These are phyloP conservation scores for Nicotiana tabacum DNA, from an alignment of 257 asterid species.

Conservation along the genomic window DNA sequence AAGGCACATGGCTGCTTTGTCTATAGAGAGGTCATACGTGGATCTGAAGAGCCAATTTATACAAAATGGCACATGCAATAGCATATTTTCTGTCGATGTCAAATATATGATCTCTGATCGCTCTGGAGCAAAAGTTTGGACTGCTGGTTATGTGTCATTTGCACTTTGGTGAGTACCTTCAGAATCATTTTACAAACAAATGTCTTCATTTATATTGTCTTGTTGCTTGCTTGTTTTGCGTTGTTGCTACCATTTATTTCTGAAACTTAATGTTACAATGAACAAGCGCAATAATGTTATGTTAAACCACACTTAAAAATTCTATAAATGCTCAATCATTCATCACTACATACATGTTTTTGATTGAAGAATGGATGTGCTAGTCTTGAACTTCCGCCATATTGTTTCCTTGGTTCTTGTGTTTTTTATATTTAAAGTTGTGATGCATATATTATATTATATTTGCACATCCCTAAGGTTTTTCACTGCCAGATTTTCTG, in stretches of 20 bases:
- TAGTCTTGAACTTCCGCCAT: not conserved
- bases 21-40: conserved; percentile 80
- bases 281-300: not conserved
- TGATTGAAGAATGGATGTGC: not conserved
- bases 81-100: conserved; percentile 72
- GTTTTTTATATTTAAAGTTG: not conserved
- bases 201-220: not conserved
- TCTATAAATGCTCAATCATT: not conserved
- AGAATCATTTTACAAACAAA: not conserved
- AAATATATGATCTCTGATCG: conserved; percentile 67
- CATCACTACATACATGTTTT: not conserved
- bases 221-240: not conserved
- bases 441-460: not conserved
- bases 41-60: conserved; percentile 68
- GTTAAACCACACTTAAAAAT: not conserved
- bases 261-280: not conserved
- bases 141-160: conserved; percentile 67
- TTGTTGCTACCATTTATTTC: not conserved
- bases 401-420: not conserved
- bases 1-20: conserved; percentile 79
- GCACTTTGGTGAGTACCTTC: conserved; percentile 68
- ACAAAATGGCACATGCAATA: conserved; percentile 55
- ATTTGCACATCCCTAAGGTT: not conserved
- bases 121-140: conserved; percentile 81
- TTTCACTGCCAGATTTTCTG: not conserved